Conservation (phyloP, 2,329 filamentous ascomycete genomes). For the Endoconidiophora laricicola region DNA sequence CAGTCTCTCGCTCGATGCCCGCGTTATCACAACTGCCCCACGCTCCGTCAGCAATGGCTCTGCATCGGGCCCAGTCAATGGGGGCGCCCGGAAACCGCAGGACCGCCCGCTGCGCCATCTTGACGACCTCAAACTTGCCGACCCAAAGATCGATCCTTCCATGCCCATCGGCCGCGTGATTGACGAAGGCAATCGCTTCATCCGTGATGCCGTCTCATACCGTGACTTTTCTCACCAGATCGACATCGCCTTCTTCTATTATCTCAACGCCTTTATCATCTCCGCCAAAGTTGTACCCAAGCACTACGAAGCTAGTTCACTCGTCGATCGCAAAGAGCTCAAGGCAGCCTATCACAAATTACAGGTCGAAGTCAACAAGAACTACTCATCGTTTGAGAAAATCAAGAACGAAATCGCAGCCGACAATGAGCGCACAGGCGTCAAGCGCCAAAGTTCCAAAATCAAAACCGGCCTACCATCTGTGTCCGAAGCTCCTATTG, state of each 20-base stretch:
- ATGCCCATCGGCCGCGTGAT: slow-evolving; percentile 38
- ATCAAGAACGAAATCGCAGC: slow-evolving; percentile 44
- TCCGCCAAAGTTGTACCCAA: slow-evolving; percentile 58
- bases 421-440: slow-evolving; percentile 46
- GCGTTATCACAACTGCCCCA: slow-evolving; percentile 18
- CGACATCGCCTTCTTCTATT: slow-evolving; percentile 68
- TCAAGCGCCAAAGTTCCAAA: slow-evolving; percentile 24
- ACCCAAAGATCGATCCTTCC: slow-evolving; percentile 29
- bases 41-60: not conserved
- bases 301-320: slow-evolving; percentile 55
- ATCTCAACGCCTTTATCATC: slow-evolving; percentile 66
- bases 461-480: not conserved
- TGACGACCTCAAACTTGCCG: slow-evolving; percentile 32
- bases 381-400: slow-evolving; percentile 33
- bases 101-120: slow-evolving; percentile 32
- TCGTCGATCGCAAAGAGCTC: slow-evolving; percentile 39
- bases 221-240: slow-evolving; percentile 44
- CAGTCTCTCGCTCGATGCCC: slow-evolving; percentile 20
- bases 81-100: not conserved
- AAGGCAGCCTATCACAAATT: slow-evolving; percentile 32
- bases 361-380: slow-evolving; percentile 31
- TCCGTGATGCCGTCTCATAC: slow-evolving; percentile 43
- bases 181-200: slow-evolving; percentile 32
- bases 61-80: no score
- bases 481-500: not conserved